Evolutionary conservation across 225 moss, liverwort and hornwort species (phyloP).

Genomic region (Straminergon stramineum): DNA sequence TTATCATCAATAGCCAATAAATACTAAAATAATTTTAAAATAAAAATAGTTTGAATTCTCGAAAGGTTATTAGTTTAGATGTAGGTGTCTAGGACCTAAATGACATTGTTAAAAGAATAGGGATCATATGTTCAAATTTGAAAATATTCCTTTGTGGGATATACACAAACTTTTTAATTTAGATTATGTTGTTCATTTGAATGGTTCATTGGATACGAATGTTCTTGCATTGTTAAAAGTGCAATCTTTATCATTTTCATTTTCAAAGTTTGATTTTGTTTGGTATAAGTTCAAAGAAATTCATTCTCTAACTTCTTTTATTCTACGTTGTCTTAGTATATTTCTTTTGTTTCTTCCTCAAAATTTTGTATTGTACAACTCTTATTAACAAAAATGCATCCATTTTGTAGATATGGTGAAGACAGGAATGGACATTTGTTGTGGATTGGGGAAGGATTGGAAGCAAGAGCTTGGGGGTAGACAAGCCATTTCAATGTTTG

Average conservation of each 20-base stretch:
- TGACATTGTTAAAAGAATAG: background rate
- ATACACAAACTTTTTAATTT: background rate
- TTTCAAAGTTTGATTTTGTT: background rate
- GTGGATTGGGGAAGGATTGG: background rate
- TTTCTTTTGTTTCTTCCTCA: background rate
- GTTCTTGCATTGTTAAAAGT: background rate
- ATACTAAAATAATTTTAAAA: background rate
- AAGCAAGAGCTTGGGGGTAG: background rate
- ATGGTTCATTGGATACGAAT: background rate
- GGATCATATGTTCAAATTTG: background rate
- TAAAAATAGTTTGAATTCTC: background rate
- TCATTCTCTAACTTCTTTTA: background rate
- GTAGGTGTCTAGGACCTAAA: background rate
- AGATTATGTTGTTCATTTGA: background rate
- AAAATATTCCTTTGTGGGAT: background rate
- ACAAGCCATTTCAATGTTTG: background rate
- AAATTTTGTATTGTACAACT: background rate
- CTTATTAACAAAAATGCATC: background rate
- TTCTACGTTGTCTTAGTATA: background rate
- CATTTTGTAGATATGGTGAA: background rate
- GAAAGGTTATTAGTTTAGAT: background rate
- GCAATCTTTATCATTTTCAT: background rate
- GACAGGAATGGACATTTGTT: background rate
- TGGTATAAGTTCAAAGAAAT: background rate
- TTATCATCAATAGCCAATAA: background rate